Evolutionary conservation across 2,329 filamentous ascomycete genomes (phyloP), one percentile per base, ranked within the genome.

Genomic region (Emericellopsis cladophorae): DNA sequence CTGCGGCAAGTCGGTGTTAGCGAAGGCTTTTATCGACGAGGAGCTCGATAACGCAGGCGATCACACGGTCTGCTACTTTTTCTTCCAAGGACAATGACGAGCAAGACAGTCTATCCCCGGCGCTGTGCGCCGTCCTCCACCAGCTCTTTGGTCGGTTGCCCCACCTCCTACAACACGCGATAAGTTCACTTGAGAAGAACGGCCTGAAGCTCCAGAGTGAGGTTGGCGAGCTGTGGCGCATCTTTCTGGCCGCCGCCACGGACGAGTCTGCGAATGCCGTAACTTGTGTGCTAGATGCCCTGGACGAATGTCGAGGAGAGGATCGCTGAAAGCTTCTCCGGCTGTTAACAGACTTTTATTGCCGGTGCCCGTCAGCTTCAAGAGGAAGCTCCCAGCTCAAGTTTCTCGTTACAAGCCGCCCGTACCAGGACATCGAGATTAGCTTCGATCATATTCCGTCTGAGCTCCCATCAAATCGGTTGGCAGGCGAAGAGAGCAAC

Each of bases 61-160:
- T 6, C 49, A 46, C 15, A 57, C 49, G 1, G 50, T 48, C 4
- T 63, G 58, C 37, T 67, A 66, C 40, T 68, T 65, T 49, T 68
- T 67, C 47, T 62, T 61, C 43, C n/a, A 58, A 61, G 36, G 56
- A 61, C 29, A 56, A 61, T 32, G 48, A 56, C 0, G 47, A 56
- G 2, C 56, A 64, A 40, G 54, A 56, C 18, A 47, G 38, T 31
- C 32, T 56, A 32, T 32, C 43, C 7, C 48, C 18, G 5, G 60
- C 57, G 4, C 37, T 65, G 1, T 62, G 54, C 33, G 54, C 57
- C 6, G 23, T 64, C 11, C 49, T 65, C 0, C 58, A 64, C 47
- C 58, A 65, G 37, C 46, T 65, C 1, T 61, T 62, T 40, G 23
- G n/a, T 34, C 7, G 29, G 9, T 44, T 48, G 31, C 49, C 49